Evolutionary conservation across 2,329 filamentous ascomycete species (phyloP).

Genomic region (Penicillium sp.): DNA sequence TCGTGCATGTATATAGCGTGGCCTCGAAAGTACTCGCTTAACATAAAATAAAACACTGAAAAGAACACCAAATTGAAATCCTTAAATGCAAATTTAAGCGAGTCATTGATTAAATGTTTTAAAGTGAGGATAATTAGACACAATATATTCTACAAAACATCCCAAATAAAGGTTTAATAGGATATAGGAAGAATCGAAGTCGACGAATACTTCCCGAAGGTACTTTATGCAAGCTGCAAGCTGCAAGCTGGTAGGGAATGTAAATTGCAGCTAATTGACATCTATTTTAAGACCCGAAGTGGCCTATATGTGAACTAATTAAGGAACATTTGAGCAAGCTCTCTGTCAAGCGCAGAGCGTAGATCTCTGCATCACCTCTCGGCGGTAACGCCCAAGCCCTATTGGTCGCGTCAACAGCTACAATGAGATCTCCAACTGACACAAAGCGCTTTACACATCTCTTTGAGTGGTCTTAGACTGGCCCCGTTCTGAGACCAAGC

Average conservation of each 20-base stretch:
- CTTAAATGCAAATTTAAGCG: accelerated
- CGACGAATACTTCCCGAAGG: background rate
- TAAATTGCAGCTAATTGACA: conserved; percentile 17
- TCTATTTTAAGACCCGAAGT: conserved; percentile 18
- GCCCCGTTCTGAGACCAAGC: conserved; percentile 14
- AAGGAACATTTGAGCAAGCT: conserved; percentile 7
- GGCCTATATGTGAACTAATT: conserved; percentile 18
- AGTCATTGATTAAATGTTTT: background rate
- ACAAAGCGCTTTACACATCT: conserved; percentile 8
- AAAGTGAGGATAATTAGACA: background rate
- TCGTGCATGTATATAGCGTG: background rate
- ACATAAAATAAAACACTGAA: too few species aligned
- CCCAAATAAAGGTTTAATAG: background rate
- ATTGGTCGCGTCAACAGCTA: conserved; percentile 13
- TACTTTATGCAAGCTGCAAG: background rate
- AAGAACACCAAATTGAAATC: background rate
- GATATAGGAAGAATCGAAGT: background rate
- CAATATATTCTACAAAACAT: too few species aligned
- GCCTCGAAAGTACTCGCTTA: background rate
- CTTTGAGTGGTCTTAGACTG: background rate
- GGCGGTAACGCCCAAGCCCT: conserved; percentile 15
- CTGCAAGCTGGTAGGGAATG: too few species aligned
- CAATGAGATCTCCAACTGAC: conserved; percentile 4
- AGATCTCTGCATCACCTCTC: conserved; percentile 15
- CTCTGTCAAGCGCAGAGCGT: conserved; percentile 8